Percentiles rank a stretch among this genome's conserved stretches.
Evolutionary conservation across 257 asterid genomes (phyloP).

Genomic region (Jasminum sambac): DNA sequence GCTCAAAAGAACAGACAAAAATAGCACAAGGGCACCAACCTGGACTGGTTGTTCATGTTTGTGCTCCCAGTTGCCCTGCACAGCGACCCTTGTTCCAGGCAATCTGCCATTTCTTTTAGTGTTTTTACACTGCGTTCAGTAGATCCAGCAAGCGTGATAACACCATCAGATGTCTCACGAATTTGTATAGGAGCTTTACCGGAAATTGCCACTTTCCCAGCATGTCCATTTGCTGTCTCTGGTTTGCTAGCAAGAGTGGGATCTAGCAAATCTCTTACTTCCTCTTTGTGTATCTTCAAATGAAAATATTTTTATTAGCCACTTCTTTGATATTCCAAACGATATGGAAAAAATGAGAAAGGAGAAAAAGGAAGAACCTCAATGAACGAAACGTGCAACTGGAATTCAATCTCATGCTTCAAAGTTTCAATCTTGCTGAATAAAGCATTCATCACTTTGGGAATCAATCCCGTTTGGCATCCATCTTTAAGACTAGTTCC

Average conservation of each 20-base stretch:
- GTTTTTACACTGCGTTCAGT: conserved; percentile 80
- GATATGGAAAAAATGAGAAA: not conserved
- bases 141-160: conserved; percentile 97
- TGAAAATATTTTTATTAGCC: conserved; percentile 5
- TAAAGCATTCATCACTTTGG: conserved; percentile 80
- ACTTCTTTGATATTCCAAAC: not conserved
- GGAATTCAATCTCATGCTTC: conserved; percentile 89
- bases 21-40: conserved; percentile 43
- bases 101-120: conserved; percentile 92
- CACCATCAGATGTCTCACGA: conserved; percentile 97
- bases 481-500: conserved; percentile 94
- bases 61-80: conserved; percentile 98
- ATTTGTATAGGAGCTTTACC: conserved; percentile 93
- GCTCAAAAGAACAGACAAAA: not conserved
- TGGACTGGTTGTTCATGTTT: conserved; percentile 94
- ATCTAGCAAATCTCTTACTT: conserved; percentile 91
- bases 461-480: conserved; percentile 74
- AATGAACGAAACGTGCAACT: conserved; percentile 86
- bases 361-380: conserved; percentile 54
- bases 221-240: conserved; percentile 71
- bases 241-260: conserved; percentile 48
- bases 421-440: conserved; percentile 80
- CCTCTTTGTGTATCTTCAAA: conserved; percentile 94
- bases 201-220: conserved; percentile 62
- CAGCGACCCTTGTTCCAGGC: conserved; percentile 92